Evolutionary conservation across 495 filamentous ascomycete genomes (phyloP), one percentile per base, ranked within the genome.

Genomic region (Parathielavia hyrcaniae): DNA sequence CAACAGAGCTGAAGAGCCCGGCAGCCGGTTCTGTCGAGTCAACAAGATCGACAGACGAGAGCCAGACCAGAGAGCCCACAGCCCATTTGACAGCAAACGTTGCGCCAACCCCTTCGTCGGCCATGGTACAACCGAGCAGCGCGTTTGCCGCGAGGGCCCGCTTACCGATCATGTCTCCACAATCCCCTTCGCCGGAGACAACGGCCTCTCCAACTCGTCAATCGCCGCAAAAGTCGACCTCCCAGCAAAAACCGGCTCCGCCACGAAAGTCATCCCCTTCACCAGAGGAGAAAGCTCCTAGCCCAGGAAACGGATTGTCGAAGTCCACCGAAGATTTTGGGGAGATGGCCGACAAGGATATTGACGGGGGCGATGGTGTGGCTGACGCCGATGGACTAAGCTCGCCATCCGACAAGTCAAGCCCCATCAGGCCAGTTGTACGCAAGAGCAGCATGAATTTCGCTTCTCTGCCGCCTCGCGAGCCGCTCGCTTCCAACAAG

Each of bases 401-500:
- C 40, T 80, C 79, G 1, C 73, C 73, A 35, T 81, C 78, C 12
- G 78, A 75, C 30, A 69, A 62, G 35, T 80, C 72, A 44, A 80
- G 77, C 60, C 78, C 78, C 1, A 74, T 79, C 44, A 59, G 75
- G 56, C 75, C 74, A n/a, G 50, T 75, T 48, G 70, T 95, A 50
- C 86, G 92, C 36, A 96, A 96, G 76, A 96, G 90, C 70, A 97
- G 92, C 64, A 78, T 97, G 50, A 91, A 84, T 50, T 97, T 98
- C 71, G 87, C 95, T 13, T 88, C 93, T 4, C 76, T 98, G 4
- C 93, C 93, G 50, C 89, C 91, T 9, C 84, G 93, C 40, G 92
- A 97, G 67, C 93, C 91, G 30, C 75, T 96, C 41, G 83, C 82
- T 19, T 82, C 86, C 57, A 88, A 89, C 71, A 92, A 90, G 70